Percentiles rank a stretch among this genome's conserved stretches.
phyloP scores from a whole-genome alignment of 805 yeast genomes.

The baker's yeast (Saccharomyces cerevisiae) region DNA sequence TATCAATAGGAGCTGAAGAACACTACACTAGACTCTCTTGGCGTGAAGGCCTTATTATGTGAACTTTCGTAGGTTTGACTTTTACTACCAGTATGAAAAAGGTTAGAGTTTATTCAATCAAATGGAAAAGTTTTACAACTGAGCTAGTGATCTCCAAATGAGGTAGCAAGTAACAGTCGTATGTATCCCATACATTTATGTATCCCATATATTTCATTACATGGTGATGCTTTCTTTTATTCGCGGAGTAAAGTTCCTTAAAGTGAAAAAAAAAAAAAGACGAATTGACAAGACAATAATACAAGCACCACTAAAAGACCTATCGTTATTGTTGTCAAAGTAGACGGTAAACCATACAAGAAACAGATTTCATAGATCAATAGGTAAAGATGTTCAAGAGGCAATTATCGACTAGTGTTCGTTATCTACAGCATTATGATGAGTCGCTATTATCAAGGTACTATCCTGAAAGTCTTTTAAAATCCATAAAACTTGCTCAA shows the following conservation, averaged over 20 bases:
- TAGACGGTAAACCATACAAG: not conserved
- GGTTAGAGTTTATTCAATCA: no score
- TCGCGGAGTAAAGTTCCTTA: not conserved
- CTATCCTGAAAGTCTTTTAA: conserved; percentile 74
- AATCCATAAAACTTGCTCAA: conserved; percentile 77
- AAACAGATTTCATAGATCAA: not conserved
- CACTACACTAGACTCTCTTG: no score
- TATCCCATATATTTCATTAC: not conserved
- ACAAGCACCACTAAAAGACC: not conserved
- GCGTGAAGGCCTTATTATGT: no score
- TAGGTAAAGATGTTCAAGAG: conserved; percentile 13
- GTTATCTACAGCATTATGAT: conserved; percentile 17
- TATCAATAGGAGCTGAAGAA: no score
- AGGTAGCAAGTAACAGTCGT: not conserved
- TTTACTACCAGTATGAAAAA: no score
- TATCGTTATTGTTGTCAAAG: not conserved
- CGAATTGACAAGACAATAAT: not conserved
- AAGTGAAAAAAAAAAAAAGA: not conserved
- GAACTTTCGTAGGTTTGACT: no score
- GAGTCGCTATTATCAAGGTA: conserved; percentile 48
- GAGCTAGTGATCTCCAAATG: not conserved
- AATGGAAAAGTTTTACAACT: not conserved
- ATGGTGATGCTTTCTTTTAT: not conserved
- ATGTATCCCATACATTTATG: not conserved
- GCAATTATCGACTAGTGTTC: conserved; percentile 14